Percentiles rank a stretch among this genome's conserved stretches.
These are phyloP conservation scores for Chytridium lagenaria DNA, from an alignment of 371 early-diverging fungal species.

Conservation along the genomic window DNA sequence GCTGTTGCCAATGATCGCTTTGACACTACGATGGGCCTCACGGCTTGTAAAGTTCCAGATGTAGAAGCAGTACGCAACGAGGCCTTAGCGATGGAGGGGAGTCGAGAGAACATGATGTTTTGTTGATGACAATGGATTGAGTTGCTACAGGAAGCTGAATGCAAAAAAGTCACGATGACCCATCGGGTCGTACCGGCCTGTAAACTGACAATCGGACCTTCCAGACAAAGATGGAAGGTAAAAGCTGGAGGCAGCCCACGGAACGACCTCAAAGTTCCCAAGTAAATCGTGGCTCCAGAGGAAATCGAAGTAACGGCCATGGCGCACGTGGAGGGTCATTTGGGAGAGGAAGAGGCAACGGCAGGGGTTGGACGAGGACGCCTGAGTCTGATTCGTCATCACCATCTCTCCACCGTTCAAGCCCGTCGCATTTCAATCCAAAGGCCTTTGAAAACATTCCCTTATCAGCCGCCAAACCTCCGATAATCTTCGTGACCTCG, in stretches of 20 bases:
- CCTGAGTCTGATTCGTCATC: not conserved
- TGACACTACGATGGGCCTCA: too few relatives aligned
- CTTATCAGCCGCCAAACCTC: slow-evolving; percentile 27
- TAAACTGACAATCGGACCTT: too few relatives aligned
- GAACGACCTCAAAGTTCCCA: too few relatives aligned
- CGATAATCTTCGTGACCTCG: not conserved
- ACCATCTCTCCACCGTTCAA: not conserved
- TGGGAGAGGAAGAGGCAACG: not conserved
- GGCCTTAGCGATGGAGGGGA: not conserved
- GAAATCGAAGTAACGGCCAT: not conserved
- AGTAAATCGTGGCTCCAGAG: not conserved
- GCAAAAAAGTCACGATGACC: too few relatives aligned
- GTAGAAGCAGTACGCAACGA: too few relatives aligned
- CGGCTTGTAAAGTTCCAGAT: too few relatives aligned
- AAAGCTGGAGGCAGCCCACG: too few relatives aligned
- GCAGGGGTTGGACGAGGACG: not conserved
- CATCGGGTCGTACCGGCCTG: too few relatives aligned
- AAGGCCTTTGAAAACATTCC: slow-evolving; percentile 23
- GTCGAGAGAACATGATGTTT: not conserved
- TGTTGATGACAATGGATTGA: too few relatives aligned
- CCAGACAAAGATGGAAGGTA: too few relatives aligned
- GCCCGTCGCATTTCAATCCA: not conserved
- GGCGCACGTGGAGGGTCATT: not conserved
- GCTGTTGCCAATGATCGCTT: too few relatives aligned
- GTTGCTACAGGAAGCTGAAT: too few relatives aligned